These are phyloP conservation scores for Penicillium fuscoglaucum DNA, from an alignment of 2,329 filamentous ascomycete species.

Conservation along the genomic window DNA sequence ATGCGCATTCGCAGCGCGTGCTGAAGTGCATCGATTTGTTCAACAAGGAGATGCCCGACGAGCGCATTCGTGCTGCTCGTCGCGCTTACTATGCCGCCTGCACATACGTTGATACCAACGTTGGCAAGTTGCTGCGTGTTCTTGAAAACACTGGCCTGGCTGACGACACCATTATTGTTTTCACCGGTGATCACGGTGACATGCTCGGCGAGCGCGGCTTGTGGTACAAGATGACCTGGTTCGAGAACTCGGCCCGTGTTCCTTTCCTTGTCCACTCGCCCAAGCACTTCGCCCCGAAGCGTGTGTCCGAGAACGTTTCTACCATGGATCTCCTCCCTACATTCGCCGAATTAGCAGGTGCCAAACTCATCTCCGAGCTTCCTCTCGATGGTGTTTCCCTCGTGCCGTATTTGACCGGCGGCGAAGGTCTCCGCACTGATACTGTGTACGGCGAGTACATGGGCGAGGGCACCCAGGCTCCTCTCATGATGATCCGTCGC, in stretches of 20 bases:
- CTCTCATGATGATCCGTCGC: slow-evolving; percentile 90
- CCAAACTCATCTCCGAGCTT: slow-evolving; percentile 66
- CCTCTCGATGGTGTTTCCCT: slow-evolving; percentile 84
- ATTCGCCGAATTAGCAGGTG: slow-evolving; percentile 77
- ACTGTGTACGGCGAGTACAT: slow-evolving; percentile 96
- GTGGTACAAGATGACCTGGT: slow-evolving; percentile 98
- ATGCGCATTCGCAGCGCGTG: slow-evolving; percentile 82
- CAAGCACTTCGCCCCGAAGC: slow-evolving; percentile 70
- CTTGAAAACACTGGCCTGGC: slow-evolving; percentile 77
- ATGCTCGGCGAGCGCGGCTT: slow-evolving; percentile 91
- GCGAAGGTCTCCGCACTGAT: slow-evolving; percentile 62
- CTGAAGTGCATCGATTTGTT: slow-evolving; percentile 84
- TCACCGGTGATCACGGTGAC: slow-evolving; percentile 91
- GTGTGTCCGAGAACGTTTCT: slow-evolving; percentile 79
- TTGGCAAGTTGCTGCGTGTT: slow-evolving; percentile 76
- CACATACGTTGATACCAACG: slow-evolving; percentile 90
- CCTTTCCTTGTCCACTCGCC: slow-evolving; percentile 84
- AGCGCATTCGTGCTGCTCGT: slow-evolving; percentile 81
- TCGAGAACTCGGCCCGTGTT: slow-evolving; percentile 85
- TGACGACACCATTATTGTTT: slow-evolving; percentile 86
- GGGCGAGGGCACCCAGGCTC: slow-evolving; percentile 84
- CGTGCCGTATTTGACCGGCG: slow-evolving; percentile 69
- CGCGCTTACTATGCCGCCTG: slow-evolving; percentile 91
- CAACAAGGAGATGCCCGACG: slow-evolving; percentile 78
- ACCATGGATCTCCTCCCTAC: slow-evolving; percentile 90